Evolutionary conservation across 352 stramenopile species (phyloP).

Genomic region (Phytopythium boreale): DNA sequence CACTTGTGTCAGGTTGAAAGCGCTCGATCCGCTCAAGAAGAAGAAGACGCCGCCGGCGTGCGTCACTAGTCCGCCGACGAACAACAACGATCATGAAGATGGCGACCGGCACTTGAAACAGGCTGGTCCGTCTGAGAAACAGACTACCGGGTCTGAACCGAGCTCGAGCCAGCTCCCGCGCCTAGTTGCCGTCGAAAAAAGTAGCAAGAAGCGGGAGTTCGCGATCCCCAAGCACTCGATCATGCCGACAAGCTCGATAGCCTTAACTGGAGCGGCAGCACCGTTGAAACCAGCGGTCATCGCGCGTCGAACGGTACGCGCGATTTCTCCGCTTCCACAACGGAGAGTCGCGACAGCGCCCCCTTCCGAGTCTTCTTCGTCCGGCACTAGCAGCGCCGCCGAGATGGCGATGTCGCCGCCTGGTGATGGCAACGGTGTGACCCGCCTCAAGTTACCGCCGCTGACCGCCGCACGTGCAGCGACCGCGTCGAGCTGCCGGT

Average conservation of each 20-base stretch:
- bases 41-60: conserved; percentile 4
- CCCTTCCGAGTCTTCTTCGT: background rate
- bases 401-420: background rate
- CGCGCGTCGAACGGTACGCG: background rate
- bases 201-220: conserved; percentile 3
- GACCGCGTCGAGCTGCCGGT: conserved; percentile 3
- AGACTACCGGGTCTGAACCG: background rate
- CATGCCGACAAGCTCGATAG: background rate
- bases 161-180: background rate
- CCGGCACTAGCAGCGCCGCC: background rate
- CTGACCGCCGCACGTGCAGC: background rate
- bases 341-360: conserved; percentile 1
- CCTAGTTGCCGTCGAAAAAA: background rate
- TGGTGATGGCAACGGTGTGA: background rate
- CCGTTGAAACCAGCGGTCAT: conserved; percentile 1
- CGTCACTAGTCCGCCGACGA: background rate
- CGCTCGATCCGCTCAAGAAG: conserved; percentile 27
- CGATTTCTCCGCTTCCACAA: conserved; percentile 2
- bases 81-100: conserved; percentile 1
- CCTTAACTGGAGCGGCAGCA: background rate
- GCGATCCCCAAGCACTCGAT: conserved; percentile 8
- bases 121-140: background rate
- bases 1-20: conserved; percentile 29
- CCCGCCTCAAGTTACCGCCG: conserved; percentile 4
- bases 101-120: background rate